Evolutionary conservation across 129 eudicot species (phyloP).

Genomic region (Flaveria linearis): DNA sequence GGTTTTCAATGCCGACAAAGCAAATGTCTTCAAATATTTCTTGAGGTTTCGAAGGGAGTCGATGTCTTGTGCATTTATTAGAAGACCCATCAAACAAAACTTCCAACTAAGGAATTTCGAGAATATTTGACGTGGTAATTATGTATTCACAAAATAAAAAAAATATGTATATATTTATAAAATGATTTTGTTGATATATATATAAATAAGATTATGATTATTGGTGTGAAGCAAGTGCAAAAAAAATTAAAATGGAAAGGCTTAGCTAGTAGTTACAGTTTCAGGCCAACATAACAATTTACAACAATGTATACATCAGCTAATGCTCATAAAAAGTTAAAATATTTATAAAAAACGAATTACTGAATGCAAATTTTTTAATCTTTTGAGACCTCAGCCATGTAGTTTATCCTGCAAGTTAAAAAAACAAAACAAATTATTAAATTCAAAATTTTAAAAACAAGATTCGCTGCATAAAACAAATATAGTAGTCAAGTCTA

Average conservation of each 20-base stretch:
- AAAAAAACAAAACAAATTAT: no score
- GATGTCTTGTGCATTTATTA: slow-evolving; percentile 17
- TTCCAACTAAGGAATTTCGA: background rate
- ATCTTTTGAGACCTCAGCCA: slow-evolving; percentile 25
- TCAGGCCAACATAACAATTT: slow-evolving; percentile 25
- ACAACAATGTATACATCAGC: slow-evolving; percentile 27
- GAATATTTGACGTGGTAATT: background rate
- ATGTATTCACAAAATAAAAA: background rate
- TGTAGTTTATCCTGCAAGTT: no score
- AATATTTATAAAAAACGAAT: background rate
- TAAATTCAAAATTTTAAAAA: no score
- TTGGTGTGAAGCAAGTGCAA: background rate
- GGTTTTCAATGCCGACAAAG: background rate
- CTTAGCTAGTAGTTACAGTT: slow-evolving; percentile 21
- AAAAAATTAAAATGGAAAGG: background rate
- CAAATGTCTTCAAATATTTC: background rate
- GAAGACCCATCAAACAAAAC: slow-evolving; percentile 16
- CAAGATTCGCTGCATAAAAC: no score
- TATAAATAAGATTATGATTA: background rate
- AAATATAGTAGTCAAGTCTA: background rate
- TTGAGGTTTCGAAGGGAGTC: slow-evolving; percentile 27
- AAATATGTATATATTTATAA: no score
- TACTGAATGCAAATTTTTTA: slow-evolving; percentile 1
- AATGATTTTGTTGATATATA: no score
- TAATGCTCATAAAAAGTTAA: background rate